Percentiles rank a stretch among this genome's conserved stretches.
These are phyloP conservation scores for Colletotrichum shisoi DNA, from an alignment of 2,329 filamentous ascomycete species.

Conservation along the genomic window DNA sequence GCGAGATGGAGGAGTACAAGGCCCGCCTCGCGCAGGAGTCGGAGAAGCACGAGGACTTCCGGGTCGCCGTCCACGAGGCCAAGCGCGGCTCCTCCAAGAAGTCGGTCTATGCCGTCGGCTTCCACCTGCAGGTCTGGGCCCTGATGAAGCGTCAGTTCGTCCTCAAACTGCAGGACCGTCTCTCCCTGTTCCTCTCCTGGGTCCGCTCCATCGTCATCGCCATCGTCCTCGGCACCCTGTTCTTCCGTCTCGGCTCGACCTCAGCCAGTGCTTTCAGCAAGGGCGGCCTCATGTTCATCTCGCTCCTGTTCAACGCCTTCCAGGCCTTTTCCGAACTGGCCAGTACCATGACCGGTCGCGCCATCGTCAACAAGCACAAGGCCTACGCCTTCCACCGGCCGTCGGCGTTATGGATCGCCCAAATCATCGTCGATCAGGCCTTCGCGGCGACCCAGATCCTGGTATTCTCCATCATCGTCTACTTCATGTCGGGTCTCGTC, in stretches of 20 bases:
- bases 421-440: constrained; percentile 79
- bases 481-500: constrained; percentile 77
- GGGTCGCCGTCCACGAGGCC: constrained; percentile 75
- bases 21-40: constrained; percentile 69
- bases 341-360: constrained; percentile 76
- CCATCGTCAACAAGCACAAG: constrained; percentile 84
- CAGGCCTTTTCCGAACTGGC: constrained; percentile 82
- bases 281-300: constrained; percentile 81
- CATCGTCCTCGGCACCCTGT: constrained; percentile 81
- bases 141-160: constrained; percentile 84
- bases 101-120: constrained; percentile 84
- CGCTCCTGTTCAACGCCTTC: constrained; percentile 86
- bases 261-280: constrained; percentile 79
- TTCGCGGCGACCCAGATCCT: constrained; percentile 76
- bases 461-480: constrained; percentile 77
- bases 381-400: constrained; percentile 85
- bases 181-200: constrained; percentile 79
- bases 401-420: constrained; percentile 82
- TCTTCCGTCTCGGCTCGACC: constrained; percentile 71
- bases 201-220: constrained; percentile 72
- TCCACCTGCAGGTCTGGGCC: constrained; percentile 82
- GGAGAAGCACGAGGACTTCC: constrained; percentile 77
- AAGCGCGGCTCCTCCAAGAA: constrained; percentile 78
- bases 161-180: constrained; percentile 85
- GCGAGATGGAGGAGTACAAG: constrained; percentile 76